phyloP scores from a whole-genome alignment of 1,284 basidiomycete genomes.

The Tilletia setariae region DNA sequence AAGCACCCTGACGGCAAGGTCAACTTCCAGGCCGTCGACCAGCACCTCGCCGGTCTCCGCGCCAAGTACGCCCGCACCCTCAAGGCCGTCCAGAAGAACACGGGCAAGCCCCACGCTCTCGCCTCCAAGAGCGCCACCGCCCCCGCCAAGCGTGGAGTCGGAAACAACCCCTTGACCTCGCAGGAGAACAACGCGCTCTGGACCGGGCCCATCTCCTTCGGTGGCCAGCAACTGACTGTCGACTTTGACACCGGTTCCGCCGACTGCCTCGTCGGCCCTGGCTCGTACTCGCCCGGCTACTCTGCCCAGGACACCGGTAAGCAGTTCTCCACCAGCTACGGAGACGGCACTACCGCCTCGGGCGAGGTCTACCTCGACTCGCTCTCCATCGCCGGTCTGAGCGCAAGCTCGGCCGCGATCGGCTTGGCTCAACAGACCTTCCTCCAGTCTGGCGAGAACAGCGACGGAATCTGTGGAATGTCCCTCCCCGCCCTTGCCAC shows the following conservation, averaged over 20 bases:
- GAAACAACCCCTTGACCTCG: constrained; percentile 32
- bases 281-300: background rate
- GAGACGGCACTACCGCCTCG: constrained; percentile 12
- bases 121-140: background rate
- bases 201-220: constrained; percentile 44
- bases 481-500: background rate
- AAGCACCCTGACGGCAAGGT: constrained; percentile 14
- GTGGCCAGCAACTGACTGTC: constrained; percentile 33
- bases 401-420: background rate
- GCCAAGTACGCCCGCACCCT: constrained; percentile 35
- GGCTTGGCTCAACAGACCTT: background rate
- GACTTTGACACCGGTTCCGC: constrained; percentile 52
- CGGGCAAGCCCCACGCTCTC: constrained; percentile 34
- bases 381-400: constrained; percentile 4
- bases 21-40: constrained; percentile 35
- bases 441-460: background rate
- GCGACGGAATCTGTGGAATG: constrained; percentile 14
- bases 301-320: background rate
- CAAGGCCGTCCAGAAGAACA: constrained; percentile 40
- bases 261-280: constrained; percentile 6
- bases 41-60: constrained; percentile 29
- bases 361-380: constrained; percentile 13
- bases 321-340: background rate
- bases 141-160: constrained; percentile 18
- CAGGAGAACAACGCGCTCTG: constrained; percentile 39